phyloP scores from a whole-genome alignment of 2,329 filamentous ascomycete species.

The Hymenoscyphus albidus region DNA sequence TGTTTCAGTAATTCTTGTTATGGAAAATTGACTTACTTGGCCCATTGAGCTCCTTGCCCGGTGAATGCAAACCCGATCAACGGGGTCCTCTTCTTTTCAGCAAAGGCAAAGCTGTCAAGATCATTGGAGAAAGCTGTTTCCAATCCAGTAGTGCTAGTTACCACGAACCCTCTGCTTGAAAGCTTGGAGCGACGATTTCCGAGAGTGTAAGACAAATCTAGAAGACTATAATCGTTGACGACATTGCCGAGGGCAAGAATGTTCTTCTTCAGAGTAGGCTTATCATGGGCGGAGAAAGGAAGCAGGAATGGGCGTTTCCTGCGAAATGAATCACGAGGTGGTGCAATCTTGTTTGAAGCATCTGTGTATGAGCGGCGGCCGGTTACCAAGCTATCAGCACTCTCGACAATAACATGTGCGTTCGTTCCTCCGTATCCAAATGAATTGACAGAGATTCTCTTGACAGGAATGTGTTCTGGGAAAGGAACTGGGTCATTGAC shows the following conservation, averaged over 20 bases:
- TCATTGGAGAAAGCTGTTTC: not conserved
- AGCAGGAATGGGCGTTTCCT: not conserved
- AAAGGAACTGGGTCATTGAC: slow-evolving; percentile 1
- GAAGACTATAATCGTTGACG: not conserved
- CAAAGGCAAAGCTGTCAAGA: not conserved
- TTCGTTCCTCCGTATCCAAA: slow-evolving; percentile 27
- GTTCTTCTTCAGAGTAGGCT: not conserved
- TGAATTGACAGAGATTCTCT: slow-evolving; percentile 19
- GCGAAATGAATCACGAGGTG: too few species aligned
- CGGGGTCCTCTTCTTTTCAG: too few species aligned
- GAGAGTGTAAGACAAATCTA: slow-evolving; percentile 13
- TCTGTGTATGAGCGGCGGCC: too few species aligned
- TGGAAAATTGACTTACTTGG: too few species aligned
- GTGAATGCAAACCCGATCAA: too few species aligned
- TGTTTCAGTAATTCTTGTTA: too few species aligned
- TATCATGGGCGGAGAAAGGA: slow-evolving; percentile 10
- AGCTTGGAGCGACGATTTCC: slow-evolving; percentile 2
- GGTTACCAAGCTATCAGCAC: not conserved
- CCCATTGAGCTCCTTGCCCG: too few species aligned
- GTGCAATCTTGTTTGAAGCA: too few species aligned
- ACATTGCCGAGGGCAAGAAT: not conserved
- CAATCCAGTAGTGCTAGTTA: not conserved
- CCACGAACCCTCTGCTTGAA: not conserved
- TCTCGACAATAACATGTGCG: slow-evolving; percentile 14
- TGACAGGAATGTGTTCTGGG: not conserved